Conservation (phyloP, 768 basidiomycete species). For the Mycena belliarum region DNA sequence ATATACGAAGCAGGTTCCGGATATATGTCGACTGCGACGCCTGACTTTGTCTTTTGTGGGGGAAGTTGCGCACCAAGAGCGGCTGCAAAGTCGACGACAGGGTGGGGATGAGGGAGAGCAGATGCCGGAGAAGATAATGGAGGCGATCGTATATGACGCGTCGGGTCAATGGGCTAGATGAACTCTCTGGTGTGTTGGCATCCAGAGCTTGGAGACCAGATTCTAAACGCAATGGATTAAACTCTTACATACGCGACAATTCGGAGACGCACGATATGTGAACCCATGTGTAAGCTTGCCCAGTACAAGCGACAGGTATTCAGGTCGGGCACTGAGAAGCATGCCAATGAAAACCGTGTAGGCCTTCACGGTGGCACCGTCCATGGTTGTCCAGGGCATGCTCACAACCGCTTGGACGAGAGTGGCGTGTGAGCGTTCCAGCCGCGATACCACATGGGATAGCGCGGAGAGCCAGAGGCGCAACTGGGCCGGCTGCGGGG, state of each 20-base stretch:
- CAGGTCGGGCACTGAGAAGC: constrained; percentile 87
- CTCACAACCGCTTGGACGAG: constrained; percentile 86
- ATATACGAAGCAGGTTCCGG: constrained; percentile 81
- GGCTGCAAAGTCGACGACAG: constrained; percentile 85
- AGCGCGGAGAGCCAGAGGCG: constrained; percentile 84
- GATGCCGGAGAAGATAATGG: constrained; percentile 81
- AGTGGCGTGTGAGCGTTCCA: constrained; percentile 76
- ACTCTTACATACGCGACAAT: not conserved
- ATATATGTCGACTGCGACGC: constrained; percentile 85
- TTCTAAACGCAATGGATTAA: constrained; percentile 44
- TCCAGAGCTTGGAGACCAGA: constrained; percentile 68
- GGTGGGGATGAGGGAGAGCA: constrained; percentile 91
- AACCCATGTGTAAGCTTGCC: constrained; percentile 82
- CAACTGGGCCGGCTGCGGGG: constrained; percentile 55
- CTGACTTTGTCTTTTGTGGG: constrained; percentile 88
- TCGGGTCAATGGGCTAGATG: constrained; percentile 73
- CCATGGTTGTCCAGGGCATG: constrained; percentile 93
- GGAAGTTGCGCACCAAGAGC: constrained; percentile 82
- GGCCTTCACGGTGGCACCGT: constrained; percentile 79
- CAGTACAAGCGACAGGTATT: constrained; percentile 86
- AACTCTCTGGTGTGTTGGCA: constrained; percentile 59
- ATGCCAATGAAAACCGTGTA: constrained; percentile 91
- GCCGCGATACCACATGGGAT: constrained; percentile 87
- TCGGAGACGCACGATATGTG: constrained; percentile 73
- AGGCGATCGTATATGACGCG: constrained; percentile 83